A percentile compares a stretch with the other conserved stretches of the same genome.
Conservation (phyloP, 202 grass and related monocot genomes). For the Musa balbisiana region DNA sequence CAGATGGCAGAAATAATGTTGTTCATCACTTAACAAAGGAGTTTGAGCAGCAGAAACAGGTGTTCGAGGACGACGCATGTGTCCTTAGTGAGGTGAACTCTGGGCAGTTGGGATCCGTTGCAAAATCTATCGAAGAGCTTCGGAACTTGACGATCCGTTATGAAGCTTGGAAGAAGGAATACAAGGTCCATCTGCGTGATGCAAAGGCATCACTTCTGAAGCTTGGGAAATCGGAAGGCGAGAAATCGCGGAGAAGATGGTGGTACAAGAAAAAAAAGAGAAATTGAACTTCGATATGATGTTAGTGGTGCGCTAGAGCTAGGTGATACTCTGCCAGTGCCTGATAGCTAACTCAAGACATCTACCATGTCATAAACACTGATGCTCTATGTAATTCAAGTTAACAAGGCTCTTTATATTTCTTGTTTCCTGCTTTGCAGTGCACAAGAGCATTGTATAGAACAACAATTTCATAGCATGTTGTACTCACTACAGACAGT, state of each 20-base stretch:
- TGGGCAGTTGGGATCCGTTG: constrained; percentile 16
- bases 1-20: constrained; percentile 5
- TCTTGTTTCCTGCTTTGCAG: no score
- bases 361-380: not conserved
- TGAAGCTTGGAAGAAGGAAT: constrained; percentile 59
- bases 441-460: not conserved
- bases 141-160: constrained; percentile 46
- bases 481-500: no score
- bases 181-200: constrained; percentile 39
- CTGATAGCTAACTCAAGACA: not conserved
- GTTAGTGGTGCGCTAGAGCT: not conserved
- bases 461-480: no score
- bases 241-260: constrained; percentile 24
- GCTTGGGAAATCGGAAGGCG: constrained; percentile 7
- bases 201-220: constrained; percentile 31
- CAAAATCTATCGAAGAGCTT: constrained; percentile 32
- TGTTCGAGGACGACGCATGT: constrained; percentile 32
- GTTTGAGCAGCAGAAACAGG: constrained; percentile 40
- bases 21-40: constrained; percentile 31
- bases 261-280: constrained; percentile 21
- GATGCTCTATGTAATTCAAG: no score
- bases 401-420: no score
- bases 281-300: not conserved
- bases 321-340: not conserved
- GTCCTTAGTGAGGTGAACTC: constrained; percentile 25